These are phyloP conservation scores for Plasmodium berghei DNA, from an alignment of 169 alveolate species.

Conservation along the genomic window DNA sequence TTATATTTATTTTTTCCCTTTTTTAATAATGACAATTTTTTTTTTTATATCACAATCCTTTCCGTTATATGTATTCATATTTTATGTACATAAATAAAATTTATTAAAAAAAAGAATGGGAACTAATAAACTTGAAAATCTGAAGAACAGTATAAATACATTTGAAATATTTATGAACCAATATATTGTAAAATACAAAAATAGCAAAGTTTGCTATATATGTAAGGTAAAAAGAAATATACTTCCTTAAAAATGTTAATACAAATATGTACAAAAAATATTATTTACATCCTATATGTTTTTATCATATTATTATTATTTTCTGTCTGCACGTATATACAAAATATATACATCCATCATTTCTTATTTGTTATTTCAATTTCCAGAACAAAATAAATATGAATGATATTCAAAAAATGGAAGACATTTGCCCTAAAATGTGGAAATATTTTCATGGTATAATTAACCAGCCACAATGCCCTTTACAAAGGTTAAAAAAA, in stretches of 20 bases:
- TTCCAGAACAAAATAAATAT: constrained; percentile 20
- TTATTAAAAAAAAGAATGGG: constrained; percentile 12
- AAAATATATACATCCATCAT: background rate
- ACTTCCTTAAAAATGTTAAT: background rate
- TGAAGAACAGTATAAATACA: constrained; percentile 24
- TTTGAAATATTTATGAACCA: constrained; percentile 55
- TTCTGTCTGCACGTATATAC: background rate
- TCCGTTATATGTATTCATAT: too few species aligned
- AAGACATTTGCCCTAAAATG: constrained; percentile 54
- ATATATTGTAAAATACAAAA: constrained; percentile 50
- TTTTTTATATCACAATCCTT: too few species aligned
- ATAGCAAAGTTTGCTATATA: constrained; percentile 38
- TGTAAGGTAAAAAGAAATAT: constrained; percentile 31
- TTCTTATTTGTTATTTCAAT: constrained; percentile 5
- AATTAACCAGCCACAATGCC: constrained; percentile 66
- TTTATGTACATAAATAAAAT: too few species aligned
- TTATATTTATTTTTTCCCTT: background rate
- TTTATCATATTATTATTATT: background rate
- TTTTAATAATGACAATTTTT: background rate
- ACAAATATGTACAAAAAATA: background rate
- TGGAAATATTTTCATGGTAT: constrained; percentile 70
- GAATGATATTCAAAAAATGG: constrained; percentile 61
- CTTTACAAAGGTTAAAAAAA: constrained; percentile 47
- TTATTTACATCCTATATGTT: background rate
- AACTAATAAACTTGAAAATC: background rate